Evolutionary conservation across 441 rosid species (phyloP), one percentile per base, ranked within the genome.

Genomic region (Populus hybrid): DNA sequence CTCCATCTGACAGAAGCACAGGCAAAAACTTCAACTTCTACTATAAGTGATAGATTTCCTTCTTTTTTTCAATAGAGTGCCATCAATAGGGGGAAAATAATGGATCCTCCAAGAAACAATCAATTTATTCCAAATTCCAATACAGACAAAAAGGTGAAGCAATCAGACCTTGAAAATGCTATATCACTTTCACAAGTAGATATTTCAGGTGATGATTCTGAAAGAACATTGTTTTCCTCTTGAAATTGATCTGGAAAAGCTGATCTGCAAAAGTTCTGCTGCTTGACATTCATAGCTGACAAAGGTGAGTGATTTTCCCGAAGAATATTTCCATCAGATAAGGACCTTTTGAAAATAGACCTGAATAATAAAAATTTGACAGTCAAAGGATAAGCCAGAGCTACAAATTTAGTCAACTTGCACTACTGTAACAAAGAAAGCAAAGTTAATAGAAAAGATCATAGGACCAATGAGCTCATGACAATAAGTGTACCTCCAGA

Each of bases 261-360:
- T 76, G 85, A 80, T 81, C 79, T 82, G 76, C 86, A 78, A 79
- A 86, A 75, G 53, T 92, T 87, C 83, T 86, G 89, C 67, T 71
- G 86, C 78, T 87, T 85, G 74, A 68, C 85, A 81, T 88, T 83
- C 76, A 84, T 74, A 53, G 87, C 83, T 21, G 90, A 86, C 82
- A 91, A 79, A 10, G 93, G 84, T 26, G 91, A 82, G 67, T 64
- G 45, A 70, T 84, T 86, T 80, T 80, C 88, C 33, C 36, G 92
- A 78, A 93, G 92, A 76, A 97, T 86, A 84, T 90, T 94, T 82
- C 99, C 99, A 87, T 90, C 99, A 24, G 98, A 97, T 69, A 92
- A 88, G 83, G 92, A 94, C 84, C 98, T 89, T 83, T 91, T 91
- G 84, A 91, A 88, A 79, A 83, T 75, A 74, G 92, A 86, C 90